Base-by-base conservation (phyloP, 768 basidiomycete species). In the Lentinula lateritia region DNA sequence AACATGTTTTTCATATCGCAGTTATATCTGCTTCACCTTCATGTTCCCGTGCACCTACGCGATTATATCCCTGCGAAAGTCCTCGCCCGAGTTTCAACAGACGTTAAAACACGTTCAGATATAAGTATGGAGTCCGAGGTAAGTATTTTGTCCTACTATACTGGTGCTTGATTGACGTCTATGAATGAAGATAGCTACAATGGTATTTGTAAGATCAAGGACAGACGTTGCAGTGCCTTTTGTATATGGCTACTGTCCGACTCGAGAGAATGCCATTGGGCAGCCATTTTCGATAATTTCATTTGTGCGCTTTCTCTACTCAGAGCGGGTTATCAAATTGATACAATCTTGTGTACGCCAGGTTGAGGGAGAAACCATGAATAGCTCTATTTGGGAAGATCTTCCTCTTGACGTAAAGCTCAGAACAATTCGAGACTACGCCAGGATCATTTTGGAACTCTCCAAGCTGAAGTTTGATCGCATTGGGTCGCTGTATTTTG, bases 401-500 rank as follows among this genome's bases (percentile, higher is more conserved):
- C 66, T 69, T 52, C 45, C 63, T 1, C 61, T 67, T 18, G 62
- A 67, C 10, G 15, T 58, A 6, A 69, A 69, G 55, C 65, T 69
- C 38, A 56, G 63, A 35, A 63, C 60, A 10, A 63, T 69, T 28
- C 65, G 66, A 15, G 68, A 69, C 43, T 69, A 66, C 35, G 68
- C 68, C 28, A 54, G 41, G 13, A 66, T 67, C 42, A 62, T 69
- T 15, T 57, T 60, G 36, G 63, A 67, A 46, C 56, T 69, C n/a
- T 62, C 68, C 23, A 58, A 61, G 39, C 62, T 69, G n/a, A 63
- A 63, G 48, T 69, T 69, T 64, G 63, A 65, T 16, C 52, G 62
- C 12, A 69, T 69, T 55, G 68, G 68, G 6, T 69, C 68, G 5
- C 63, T 69, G n/a, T 67, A 69, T 43, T 69, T 69, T 64, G 67